Conservation (phyloP, 495 filamentous ascomycete species). For the Hyaloscypha bicolor region DNA sequence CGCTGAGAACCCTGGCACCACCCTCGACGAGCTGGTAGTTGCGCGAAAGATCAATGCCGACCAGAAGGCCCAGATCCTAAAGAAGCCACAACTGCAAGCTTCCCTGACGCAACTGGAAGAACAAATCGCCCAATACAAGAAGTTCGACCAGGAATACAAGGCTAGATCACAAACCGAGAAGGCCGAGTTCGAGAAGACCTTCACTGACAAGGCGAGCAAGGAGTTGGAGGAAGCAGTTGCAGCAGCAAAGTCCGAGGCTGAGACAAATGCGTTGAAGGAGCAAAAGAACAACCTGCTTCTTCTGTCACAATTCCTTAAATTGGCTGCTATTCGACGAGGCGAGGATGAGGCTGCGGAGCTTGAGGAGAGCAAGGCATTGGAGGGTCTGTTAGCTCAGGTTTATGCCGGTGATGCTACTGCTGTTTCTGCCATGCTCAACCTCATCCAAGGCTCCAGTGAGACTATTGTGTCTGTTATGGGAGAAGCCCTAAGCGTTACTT, state of each 20-base stretch:
- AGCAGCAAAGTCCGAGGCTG: constrained; percentile 57
- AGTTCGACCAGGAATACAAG: constrained; percentile 79
- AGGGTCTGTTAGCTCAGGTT: constrained; percentile 84
- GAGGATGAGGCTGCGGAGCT: constrained; percentile 62
- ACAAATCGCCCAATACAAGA: constrained; percentile 80
- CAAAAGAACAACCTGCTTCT: constrained; percentile 61
- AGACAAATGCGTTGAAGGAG: constrained; percentile 54
- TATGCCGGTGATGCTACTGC: constrained; percentile 85
- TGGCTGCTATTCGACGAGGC: constrained; percentile 70
- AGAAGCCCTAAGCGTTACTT: constrained; percentile 69
- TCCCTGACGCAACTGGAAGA: constrained; percentile 77
- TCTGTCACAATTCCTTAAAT: constrained; percentile 77
- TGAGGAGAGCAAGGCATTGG: constrained; percentile 83
- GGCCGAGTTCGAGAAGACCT: constrained; percentile 67
- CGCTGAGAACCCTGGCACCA: constrained; percentile 72
- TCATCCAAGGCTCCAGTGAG: constrained; percentile 81
- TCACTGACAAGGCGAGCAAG: constrained; percentile 72
- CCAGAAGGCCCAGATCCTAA: constrained; percentile 83
- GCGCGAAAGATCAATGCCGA: constrained; percentile 88
- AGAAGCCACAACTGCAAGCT: constrained; percentile 84
- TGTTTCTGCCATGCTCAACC: constrained; percentile 78
- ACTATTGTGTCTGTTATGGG: constrained; percentile 65
- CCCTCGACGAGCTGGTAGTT: constrained; percentile 81
- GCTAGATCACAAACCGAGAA: constrained; percentile 67
- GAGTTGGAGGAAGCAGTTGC: constrained; percentile 64